Conservation (phyloP, 805 yeast genomes). For the Ogataea degrootiae region DNA sequence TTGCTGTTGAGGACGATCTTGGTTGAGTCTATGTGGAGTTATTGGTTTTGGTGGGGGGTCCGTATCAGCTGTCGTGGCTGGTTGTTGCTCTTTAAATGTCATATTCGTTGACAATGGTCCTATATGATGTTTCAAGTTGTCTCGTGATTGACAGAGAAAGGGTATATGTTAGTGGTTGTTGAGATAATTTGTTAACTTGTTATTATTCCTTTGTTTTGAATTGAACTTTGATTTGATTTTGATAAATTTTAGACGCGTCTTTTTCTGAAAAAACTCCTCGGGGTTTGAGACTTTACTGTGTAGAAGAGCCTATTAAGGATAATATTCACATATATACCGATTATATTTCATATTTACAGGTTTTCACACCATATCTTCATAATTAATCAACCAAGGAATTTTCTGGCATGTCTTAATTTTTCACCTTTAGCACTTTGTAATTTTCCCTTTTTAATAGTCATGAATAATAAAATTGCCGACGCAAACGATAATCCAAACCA, state of each 20-base stretch:
- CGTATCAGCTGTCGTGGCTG: background rate
- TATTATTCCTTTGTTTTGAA: background rate
- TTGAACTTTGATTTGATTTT: background rate
- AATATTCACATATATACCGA: too few relatives aligned
- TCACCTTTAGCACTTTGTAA: conserved; percentile 37
- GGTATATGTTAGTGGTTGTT: too few relatives aligned
- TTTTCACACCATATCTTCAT: background rate
- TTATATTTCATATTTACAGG: too few relatives aligned
- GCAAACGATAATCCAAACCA: conserved; percentile 88
- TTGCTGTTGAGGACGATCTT: conserved; percentile 6
- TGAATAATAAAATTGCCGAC: conserved; percentile 60
- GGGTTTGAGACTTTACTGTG: too few relatives aligned
- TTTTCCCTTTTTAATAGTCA: conserved; percentile 43
- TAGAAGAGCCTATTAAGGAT: too few relatives aligned
- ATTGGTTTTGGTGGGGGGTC: conserved; percentile 12
- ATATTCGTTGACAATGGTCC: too few relatives aligned
- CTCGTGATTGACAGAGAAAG: too few relatives aligned
- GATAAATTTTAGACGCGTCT: too few relatives aligned
- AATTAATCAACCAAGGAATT: conserved; percentile 32
- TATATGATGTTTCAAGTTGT: too few relatives aligned
- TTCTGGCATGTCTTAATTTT: conserved; percentile 46
- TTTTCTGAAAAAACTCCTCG: too few relatives aligned
- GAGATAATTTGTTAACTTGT: too few relatives aligned
- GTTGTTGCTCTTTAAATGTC: background rate
- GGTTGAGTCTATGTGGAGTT: conserved; percentile 7